Evolutionary conservation across 2,329 filamentous ascomycete genomes (phyloP).

Genomic region (Penicillium frequentans): DNA sequence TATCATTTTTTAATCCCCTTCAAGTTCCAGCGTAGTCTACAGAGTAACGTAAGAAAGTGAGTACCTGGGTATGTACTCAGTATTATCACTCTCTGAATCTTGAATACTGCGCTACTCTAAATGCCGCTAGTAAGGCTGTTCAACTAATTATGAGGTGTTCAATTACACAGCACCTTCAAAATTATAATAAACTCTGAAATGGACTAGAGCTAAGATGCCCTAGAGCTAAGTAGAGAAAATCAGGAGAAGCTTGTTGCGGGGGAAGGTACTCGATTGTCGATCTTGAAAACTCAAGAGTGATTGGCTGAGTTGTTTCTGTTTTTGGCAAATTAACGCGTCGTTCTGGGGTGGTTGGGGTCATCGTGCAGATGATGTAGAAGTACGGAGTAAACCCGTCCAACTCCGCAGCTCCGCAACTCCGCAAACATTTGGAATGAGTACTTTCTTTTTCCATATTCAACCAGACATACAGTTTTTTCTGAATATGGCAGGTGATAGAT

Average conservation of each 20-base stretch:
- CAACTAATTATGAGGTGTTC: no score
- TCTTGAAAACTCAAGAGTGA: neutral
- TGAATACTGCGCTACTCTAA: no score
- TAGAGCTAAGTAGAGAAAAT: neutral
- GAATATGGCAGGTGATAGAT: no score
- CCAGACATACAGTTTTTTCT: neutral
- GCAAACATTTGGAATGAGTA: neutral
- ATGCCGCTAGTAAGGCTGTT: no score
- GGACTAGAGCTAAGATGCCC: neutral
- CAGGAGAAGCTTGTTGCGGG: neutral
- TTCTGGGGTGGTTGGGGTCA: neutral
- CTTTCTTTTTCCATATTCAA: neutral
- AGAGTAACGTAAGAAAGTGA: no score
- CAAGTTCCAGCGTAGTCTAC: no score
- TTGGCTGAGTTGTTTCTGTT: neutral
- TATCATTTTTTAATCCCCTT: no score
- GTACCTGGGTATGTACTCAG: no score
- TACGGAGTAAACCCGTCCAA: neutral
- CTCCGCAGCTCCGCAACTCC: neutral
- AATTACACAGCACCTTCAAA: no score
- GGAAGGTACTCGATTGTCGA: neutral
- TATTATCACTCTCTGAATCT: no score
- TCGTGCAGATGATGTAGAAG: neutral
- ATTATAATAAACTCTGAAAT: neutral
- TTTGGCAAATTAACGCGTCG: neutral